These are phyloP conservation scores for Cystofilobasidium bisporidii DNA, from an alignment of 768 basidiomycete species.

Conservation along the genomic window DNA sequence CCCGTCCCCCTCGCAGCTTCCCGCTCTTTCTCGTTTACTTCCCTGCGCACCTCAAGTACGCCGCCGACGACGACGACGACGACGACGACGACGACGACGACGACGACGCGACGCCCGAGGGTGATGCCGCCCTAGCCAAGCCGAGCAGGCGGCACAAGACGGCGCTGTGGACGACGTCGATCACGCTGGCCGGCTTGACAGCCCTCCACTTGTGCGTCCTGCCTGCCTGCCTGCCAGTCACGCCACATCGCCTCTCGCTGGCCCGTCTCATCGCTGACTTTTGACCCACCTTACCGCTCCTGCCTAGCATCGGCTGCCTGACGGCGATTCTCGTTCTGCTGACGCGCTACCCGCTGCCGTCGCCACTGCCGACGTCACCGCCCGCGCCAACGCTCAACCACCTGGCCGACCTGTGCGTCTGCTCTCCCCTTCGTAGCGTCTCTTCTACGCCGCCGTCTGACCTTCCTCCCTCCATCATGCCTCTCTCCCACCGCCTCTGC, in stretches of 20 bases:
- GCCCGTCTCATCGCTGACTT: too few relatives aligned
- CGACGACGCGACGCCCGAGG: not conserved
- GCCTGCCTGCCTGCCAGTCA: not conserved
- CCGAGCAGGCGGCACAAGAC: not conserved
- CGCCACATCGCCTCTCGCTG: too few relatives aligned
- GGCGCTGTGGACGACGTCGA: not conserved
- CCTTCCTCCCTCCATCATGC: not conserved
- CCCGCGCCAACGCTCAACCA: not conserved
- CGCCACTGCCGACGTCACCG: not conserved
- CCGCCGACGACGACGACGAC: not conserved
- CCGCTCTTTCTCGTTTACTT: conserved; percentile 88
- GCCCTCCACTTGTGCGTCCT: conserved; percentile 6
- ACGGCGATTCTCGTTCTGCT: not conserved
- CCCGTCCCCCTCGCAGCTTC: conserved; percentile 47
- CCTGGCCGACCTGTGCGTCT: conserved; percentile 14
- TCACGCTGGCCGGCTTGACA: not conserved
- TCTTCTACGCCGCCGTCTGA: too few relatives aligned
- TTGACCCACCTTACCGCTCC: not conserved
- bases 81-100: not conserved
- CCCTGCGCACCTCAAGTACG: conserved; percentile 69
- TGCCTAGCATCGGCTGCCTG: not conserved
- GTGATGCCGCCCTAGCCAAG: conserved; percentile 48
- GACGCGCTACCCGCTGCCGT: not conserved
- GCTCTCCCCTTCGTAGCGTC: not conserved
- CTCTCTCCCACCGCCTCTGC: conserved; percentile 33